A percentile compares a stretch with the other conserved stretches of the same genome.
Conservation (phyloP, 371 early-diverging fungal genomes). For the Rhizopus microsporus region DNA sequence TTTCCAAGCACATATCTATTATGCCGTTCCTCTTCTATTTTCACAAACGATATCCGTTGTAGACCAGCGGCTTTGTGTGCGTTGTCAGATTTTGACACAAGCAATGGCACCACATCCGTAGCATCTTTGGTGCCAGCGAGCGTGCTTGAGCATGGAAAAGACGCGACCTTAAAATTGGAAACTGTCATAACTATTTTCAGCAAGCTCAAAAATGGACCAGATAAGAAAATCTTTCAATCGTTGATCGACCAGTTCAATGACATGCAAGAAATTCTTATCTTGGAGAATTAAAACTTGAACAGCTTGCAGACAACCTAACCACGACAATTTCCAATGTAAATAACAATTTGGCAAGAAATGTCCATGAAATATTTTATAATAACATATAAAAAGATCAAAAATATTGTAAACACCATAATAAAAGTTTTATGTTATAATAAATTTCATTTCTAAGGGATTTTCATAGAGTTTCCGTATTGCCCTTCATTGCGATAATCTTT, state of each 20-base stretch:
- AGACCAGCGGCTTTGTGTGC: conserved; percentile 14
- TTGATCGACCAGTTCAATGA: conserved; percentile 14
- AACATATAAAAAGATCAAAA: conserved; percentile 8
- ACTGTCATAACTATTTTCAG: conserved; percentile 3
- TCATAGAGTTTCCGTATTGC: no score
- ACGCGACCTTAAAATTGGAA: conserved; percentile 4
- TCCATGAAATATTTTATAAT: conserved; percentile 7
- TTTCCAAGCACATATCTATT: conserved; percentile 1
- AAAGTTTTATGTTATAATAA: no score
- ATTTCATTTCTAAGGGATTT: no score
- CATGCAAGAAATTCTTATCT: conserved; percentile 9
- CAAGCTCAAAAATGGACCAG: conserved; percentile 11
- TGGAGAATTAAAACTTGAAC: conserved; percentile 9
- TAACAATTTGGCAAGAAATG: conserved; percentile 10
- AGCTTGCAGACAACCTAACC: conserved; percentile 10
- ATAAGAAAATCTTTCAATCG: conserved; percentile 10
- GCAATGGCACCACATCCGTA: conserved; percentile 9
- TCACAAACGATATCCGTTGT: conserved; percentile 13
- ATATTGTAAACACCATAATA: no score
- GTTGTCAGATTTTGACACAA: conserved; percentile 6
- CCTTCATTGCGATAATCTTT: no score
- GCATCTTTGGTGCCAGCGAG: conserved; percentile 4
- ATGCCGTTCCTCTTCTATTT: conserved; percentile 12
- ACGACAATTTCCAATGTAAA: conserved; percentile 14
- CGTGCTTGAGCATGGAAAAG: conserved; percentile 13